A percentile compares a stretch with the other conserved stretches of the same genome.
These are phyloP conservation scores for Phytopythium boreale DNA, from an alignment of 352 stramenopile species.

Conservation along the genomic window DNA sequence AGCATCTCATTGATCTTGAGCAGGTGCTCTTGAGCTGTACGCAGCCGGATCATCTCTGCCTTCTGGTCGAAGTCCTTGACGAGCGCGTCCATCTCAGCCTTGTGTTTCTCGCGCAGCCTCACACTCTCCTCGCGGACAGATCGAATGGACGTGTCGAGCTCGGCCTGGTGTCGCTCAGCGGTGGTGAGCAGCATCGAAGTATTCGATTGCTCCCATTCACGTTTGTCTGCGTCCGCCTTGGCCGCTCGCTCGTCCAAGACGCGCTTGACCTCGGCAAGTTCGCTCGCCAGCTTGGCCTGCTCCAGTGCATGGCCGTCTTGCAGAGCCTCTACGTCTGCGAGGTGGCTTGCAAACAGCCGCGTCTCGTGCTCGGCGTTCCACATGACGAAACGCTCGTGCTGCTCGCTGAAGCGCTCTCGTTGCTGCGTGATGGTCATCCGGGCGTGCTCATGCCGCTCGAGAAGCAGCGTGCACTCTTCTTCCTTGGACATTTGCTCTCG, in stretches of 20 bases:
- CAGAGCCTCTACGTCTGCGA: neutral
- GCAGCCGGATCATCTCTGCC: conserved; percentile 16
- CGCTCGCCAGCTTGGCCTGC: neutral
- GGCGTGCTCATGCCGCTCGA: neutral
- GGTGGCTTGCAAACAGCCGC: neutral
- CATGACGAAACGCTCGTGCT: conserved; percentile 10
- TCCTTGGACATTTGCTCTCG: conserved; percentile 4
- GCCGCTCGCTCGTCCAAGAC: neutral
- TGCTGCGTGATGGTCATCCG: neutral
- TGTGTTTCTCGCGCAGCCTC: conserved; percentile 3
- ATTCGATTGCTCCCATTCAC: neutral
- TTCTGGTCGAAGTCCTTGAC: conserved; percentile 13
- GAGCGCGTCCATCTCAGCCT: conserved; percentile 4
- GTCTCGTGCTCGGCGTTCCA: conserved; percentile 7
- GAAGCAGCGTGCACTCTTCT: neutral
- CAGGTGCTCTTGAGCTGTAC: conserved; percentile 18
- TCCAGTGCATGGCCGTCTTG: neutral
- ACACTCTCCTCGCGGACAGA: neutral
- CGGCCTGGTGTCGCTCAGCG: neutral
- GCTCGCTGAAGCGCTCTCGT: conserved; percentile 5
- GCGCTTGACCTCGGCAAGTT: conserved; percentile 3
- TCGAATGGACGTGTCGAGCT: neutral
- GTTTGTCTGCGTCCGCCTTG: conserved; percentile 2
- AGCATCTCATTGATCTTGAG: conserved; percentile 23
- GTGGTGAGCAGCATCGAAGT: neutral